Percentiles rank a stretch among this genome's conserved stretches.
Evolutionary conservation across 139 green algal genomes (phyloP).

Genomic region (Picochlorum sp.): DNA sequence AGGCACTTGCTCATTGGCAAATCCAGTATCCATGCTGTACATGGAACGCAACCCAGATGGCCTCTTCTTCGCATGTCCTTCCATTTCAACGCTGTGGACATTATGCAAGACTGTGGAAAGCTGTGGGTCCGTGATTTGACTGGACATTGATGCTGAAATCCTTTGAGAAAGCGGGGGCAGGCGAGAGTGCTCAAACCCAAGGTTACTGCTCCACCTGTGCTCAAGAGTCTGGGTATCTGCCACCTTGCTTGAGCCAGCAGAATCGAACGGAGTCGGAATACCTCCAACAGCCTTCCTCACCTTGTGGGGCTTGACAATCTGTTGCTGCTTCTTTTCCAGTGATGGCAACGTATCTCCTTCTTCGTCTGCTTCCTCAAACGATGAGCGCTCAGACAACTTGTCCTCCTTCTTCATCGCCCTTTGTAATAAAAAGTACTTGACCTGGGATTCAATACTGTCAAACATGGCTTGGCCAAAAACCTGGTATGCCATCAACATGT

Average conservation of each 20-base stretch:
- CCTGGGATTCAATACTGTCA: constrained; percentile 7
- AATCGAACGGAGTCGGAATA: constrained; percentile 6
- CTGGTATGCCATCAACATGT: constrained; percentile 32
- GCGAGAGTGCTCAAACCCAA: constrained; percentile 1
- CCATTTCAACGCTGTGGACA: not conserved
- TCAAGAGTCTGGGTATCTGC: not conserved
- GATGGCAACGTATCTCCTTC: not conserved
- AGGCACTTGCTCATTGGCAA: constrained; percentile 15
- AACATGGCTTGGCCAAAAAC: constrained; percentile 34
- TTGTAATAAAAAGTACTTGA: constrained; percentile 1
- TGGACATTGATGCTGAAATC: not conserved
- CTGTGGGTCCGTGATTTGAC: not conserved
- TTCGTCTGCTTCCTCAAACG: not conserved
- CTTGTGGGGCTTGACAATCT: not conserved
- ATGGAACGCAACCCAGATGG: not conserved
- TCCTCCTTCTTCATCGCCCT: not conserved
- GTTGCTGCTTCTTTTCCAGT: not conserved
- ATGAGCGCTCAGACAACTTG: not conserved
- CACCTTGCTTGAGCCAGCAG: not conserved
- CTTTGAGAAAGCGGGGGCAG: not conserved
- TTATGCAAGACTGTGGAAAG: not conserved
- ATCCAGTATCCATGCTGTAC: constrained; percentile 13
- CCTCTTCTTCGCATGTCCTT: not conserved
- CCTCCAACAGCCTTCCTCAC: not conserved
- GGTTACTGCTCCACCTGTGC: not conserved